Evolutionary conservation across 2,329 filamentous ascomycete genomes (phyloP).

Genomic region (Ascocoryne sarcoides): DNA sequence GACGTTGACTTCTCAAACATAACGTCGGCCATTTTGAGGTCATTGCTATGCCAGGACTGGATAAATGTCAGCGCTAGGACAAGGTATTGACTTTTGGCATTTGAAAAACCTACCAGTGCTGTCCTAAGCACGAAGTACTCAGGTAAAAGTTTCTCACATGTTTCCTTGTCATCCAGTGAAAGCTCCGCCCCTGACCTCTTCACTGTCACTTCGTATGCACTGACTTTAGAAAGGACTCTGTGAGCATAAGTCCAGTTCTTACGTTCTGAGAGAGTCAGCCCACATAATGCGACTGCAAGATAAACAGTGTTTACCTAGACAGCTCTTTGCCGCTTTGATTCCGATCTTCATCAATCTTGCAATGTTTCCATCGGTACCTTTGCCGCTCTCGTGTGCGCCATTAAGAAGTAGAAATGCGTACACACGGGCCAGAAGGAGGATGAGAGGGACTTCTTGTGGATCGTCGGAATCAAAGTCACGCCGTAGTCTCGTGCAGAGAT

Average conservation of each 20-base stretch:
- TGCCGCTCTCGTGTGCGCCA: constrained; percentile 35
- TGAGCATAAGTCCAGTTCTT: constrained; percentile 48
- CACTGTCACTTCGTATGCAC: constrained; percentile 42
- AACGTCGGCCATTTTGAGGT: constrained; percentile 69
- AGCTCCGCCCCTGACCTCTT: constrained; percentile 25
- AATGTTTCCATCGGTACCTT: constrained; percentile 30
- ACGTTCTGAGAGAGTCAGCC: constrained; percentile 15
- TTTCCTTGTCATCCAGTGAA: constrained; percentile 19
- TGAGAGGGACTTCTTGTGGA: constrained; percentile 12
- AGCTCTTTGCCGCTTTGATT: constrained; percentile 55
- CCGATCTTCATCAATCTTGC: constrained; percentile 57
- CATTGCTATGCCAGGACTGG: constrained; percentile 66
- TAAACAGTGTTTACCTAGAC: constrained; percentile 42
- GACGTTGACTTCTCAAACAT: constrained; percentile 55
- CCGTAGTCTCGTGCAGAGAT: constrained; percentile 47
- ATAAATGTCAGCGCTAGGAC: no score
- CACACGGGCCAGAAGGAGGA: constrained; percentile 32
- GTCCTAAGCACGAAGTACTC: constrained; percentile 29
- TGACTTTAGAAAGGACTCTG: constrained; percentile 54
- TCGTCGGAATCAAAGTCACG: constrained; percentile 28
- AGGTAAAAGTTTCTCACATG: constrained; percentile 23
- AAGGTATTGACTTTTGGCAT: background rate
- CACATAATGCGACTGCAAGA: background rate
- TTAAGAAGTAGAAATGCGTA: constrained; percentile 63
- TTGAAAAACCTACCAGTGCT: constrained; percentile 43